These are phyloP conservation scores for Echria macrotheca DNA, from an alignment of 495 filamentous ascomycete genomes.

Conservation along the genomic window DNA sequence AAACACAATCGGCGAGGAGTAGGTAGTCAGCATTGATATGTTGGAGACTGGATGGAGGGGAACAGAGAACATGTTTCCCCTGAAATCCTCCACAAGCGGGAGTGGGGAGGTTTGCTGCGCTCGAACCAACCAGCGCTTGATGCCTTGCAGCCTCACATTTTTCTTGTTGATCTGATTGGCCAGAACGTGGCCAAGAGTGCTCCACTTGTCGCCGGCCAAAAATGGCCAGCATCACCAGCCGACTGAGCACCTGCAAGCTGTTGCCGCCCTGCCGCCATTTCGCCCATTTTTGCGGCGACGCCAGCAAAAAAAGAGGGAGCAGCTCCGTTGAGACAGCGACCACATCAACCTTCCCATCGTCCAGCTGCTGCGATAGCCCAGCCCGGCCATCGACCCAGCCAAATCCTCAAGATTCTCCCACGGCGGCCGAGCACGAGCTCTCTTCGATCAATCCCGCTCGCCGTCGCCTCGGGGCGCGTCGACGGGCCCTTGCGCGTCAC, in stretches of 20 bases:
- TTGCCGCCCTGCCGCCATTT: conserved; percentile 8
- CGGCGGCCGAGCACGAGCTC: too few species aligned
- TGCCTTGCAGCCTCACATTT: conserved; percentile 25
- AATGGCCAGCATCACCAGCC: conserved; percentile 15
- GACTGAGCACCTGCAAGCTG: conserved; percentile 3
- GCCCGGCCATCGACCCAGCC: too few species aligned
- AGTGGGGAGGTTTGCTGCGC: background rate
- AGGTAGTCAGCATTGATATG: too few species aligned
- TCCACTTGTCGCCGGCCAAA: conserved; percentile 8
- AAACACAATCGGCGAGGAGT: too few species aligned
- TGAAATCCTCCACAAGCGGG: conserved; percentile 4
- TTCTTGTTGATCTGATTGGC: conserved; percentile 15
- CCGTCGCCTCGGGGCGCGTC: conserved; percentile 20
- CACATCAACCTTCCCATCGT: background rate
- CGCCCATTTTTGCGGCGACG: conserved; percentile 6
- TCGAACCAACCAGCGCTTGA: conserved; percentile 10
- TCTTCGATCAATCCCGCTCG: background rate
- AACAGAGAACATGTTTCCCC: conserved; percentile 7
- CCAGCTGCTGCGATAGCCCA: too few species aligned
- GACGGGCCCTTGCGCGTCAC: conserved; percentile 13
- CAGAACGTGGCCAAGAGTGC: background rate
- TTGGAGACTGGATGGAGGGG: too few species aligned
- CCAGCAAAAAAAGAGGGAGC: conserved; percentile 7
- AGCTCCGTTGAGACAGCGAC: too few species aligned
- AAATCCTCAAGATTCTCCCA: too few species aligned